Conservation (phyloP, 441 rosid species). For the Croton laevigatus region DNA sequence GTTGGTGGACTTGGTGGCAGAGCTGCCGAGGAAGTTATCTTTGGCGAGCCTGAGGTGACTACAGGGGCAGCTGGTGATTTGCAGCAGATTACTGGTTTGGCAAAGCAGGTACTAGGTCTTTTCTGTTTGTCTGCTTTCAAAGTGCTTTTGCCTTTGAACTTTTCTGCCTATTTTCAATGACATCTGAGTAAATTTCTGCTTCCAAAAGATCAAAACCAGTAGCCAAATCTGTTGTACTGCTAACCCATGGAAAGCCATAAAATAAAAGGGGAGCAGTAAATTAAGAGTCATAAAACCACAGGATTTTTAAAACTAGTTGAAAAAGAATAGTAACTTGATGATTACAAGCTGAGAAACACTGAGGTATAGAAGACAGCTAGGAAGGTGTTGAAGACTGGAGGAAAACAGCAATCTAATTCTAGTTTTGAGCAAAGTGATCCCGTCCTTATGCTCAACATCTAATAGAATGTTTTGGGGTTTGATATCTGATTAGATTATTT, state of each 20-base stretch:
- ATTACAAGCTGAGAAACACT: background rate
- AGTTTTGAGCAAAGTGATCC: background rate
- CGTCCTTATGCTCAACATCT: too few species aligned
- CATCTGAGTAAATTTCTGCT: background rate
- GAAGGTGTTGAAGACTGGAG: background rate
- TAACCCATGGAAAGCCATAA: background rate
- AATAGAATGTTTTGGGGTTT: too few species aligned
- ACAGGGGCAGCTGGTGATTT: slow-evolving; percentile 97
- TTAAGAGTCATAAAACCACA: background rate
- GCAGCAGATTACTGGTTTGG: slow-evolving; percentile 90
- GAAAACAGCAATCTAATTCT: background rate
- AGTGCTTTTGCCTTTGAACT: background rate
- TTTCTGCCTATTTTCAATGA: background rate
- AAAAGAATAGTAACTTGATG: background rate
- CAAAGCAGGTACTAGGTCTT: slow-evolving; percentile 62
- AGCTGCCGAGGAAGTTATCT: slow-evolving; percentile 93
- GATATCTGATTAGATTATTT: too few species aligned
- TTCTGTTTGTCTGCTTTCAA: slow-evolving; percentile 1
- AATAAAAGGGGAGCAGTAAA: background rate
- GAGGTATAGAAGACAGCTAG: background rate
- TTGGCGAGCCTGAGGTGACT: slow-evolving; percentile 93
- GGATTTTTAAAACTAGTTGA: background rate
- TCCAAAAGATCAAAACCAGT: background rate
- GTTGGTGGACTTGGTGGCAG: slow-evolving; percentile 97
- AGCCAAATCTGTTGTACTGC: background rate